Conservation (phyloP, 768 basidiomycete genomes). For the Panaeolus papilionaceus region DNA sequence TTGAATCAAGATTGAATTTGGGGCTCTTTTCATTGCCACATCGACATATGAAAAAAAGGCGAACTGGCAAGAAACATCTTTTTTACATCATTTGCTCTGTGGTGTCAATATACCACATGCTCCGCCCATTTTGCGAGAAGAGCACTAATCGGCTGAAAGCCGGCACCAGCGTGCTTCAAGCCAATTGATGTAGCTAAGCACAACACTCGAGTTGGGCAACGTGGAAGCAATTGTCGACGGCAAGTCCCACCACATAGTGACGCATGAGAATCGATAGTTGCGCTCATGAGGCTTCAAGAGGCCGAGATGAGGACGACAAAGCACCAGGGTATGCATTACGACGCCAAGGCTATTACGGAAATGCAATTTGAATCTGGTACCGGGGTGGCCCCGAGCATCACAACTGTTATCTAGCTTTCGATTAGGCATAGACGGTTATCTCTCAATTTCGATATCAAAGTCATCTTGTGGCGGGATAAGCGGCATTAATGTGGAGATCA, state of each 20-base stretch:
- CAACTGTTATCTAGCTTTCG: neutral
- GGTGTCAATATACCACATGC: conserved; percentile 4
- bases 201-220: neutral
- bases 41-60: conserved; percentile 3
- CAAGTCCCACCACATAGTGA: neutral
- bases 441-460: neutral
- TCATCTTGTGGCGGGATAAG: conserved; percentile 12
- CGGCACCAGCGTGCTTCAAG: neutral
- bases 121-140: neutral
- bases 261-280: neutral
- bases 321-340: neutral
- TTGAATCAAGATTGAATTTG: conserved; percentile 8
- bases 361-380: neutral
- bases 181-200: neutral
- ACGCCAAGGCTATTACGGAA: neutral
- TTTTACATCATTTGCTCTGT: neutral
- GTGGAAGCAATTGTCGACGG: neutral
- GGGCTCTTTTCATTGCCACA: neutral
- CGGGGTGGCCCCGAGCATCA: conserved; percentile 3
- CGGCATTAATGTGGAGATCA: neutral
- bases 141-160: neutral
- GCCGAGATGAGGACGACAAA: conserved; percentile 11
- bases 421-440: neutral
- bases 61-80: neutral
- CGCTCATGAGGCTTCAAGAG: neutral